Percentiles rank a stretch among this genome's conserved stretches.
phyloP scores from a whole-genome alignment of 768 basidiomycete species.

The Chalciporus sphaerocephalus region DNA sequence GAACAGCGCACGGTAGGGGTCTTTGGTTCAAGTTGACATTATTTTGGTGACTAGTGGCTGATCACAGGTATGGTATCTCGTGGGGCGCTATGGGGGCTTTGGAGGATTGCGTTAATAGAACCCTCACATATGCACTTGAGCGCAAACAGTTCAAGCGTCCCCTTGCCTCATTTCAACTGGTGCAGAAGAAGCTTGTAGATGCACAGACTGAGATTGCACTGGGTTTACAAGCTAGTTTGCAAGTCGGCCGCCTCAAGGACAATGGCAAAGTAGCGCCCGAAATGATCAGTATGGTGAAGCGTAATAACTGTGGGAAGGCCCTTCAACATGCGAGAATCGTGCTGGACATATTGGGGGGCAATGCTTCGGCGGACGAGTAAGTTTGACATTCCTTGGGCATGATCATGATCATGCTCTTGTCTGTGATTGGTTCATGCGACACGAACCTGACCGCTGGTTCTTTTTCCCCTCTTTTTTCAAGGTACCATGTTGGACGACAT shows the following conservation, averaged over 20 bases:
- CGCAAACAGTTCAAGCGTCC: constrained; percentile 87
- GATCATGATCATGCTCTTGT: not conserved
- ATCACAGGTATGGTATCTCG: constrained; percentile 70
- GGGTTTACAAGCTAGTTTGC: constrained; percentile 70
- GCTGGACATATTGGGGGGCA: constrained; percentile 90
- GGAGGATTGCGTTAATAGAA: constrained; percentile 79
- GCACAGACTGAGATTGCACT: constrained; percentile 83
- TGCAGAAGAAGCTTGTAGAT: constrained; percentile 96
- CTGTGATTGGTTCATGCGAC: too few species aligned
- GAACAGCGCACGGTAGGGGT: constrained; percentile 77
- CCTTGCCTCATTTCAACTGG: constrained; percentile 91
- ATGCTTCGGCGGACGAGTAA: constrained; percentile 90
- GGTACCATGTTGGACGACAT: constrained; percentile 92
- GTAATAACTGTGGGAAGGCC: constrained; percentile 95
- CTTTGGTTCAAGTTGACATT: not conserved
- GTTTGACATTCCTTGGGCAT: constrained; percentile 19
- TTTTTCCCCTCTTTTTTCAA: constrained; percentile 29
- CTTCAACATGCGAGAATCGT: constrained; percentile 75
- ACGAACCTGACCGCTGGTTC: not conserved
- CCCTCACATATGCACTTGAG: constrained; percentile 83
- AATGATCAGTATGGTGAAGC: constrained; percentile 93
- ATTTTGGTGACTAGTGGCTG: not conserved
- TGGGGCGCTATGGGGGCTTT: constrained; percentile 97
- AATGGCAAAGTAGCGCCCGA: constrained; percentile 68
- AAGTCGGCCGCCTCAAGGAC: constrained; percentile 88